phyloP scores from a whole-genome alignment of 164 flowering plant species.

The Platanus orientalis region DNA sequence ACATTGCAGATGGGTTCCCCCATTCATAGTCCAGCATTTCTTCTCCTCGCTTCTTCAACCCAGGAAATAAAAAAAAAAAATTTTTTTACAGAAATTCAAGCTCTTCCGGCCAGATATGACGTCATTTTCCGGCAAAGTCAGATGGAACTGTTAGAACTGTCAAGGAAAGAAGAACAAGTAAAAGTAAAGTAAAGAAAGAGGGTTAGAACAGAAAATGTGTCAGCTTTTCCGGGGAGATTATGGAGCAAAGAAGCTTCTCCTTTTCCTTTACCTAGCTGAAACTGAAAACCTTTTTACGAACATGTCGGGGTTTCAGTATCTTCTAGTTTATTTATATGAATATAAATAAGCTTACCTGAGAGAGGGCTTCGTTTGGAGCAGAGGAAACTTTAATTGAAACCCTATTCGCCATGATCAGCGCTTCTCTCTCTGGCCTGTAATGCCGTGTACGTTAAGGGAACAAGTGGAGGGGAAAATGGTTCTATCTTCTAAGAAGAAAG shows the following conservation, averaged over 20 bases:
- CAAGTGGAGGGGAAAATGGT: background rate
- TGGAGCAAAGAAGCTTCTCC: background rate
- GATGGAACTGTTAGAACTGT: slow-evolving; percentile 1
- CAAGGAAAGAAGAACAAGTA: background rate
- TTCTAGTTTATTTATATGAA: too few relatives aligned
- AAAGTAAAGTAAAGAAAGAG: background rate
- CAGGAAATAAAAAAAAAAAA: background rate
- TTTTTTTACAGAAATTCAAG: background rate
- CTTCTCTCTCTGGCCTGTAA: background rate
- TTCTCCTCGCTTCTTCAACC: background rate
- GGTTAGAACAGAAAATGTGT: background rate
- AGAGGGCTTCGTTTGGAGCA: background rate
- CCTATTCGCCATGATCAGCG: slow-evolving; percentile 1
- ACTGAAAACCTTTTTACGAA: background rate
- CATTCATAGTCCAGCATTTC: slow-evolving; percentile 67
- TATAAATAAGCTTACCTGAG: background rate
- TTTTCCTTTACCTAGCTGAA: background rate
- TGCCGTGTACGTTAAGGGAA: slow-evolving; percentile 8
- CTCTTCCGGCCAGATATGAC: background rate
- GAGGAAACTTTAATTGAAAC: background rate
- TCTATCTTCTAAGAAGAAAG: too few relatives aligned
- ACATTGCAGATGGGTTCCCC: slow-evolving; percentile 49
- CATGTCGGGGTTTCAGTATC: slow-evolving; percentile 2
- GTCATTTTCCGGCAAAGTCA: slow-evolving; percentile 4
- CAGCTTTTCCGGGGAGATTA: slow-evolving; percentile 7